Base-by-base conservation (phyloP, 2,329 filamentous ascomycete genomes). In the Tolypocladium ophioglossoides region DNA sequence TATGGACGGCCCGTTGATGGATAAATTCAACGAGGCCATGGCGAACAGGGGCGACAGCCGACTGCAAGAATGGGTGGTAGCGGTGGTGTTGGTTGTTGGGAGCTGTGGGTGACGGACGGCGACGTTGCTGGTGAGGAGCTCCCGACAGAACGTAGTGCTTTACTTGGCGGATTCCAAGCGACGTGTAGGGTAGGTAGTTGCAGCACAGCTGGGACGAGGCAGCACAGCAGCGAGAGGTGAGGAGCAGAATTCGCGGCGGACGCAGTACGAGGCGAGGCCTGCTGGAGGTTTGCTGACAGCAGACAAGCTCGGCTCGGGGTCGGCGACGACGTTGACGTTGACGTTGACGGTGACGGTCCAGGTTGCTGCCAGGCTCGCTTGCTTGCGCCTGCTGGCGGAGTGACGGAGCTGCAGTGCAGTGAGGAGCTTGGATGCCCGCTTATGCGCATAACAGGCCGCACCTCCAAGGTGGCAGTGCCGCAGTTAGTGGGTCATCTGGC, bases 11-110 rank as follows among this genome's bases (percentile, higher is more conserved):
- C 87, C 87, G 69, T 91, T 89, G 67, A 82, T 83, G 59, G 88
- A 91, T 53, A 89, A 78, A 65, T 91, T 91, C 62, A 91, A 77
- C 56, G 88, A 87, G 57, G 89, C 85, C 89, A 94, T 94, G 62
- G 61, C 71, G 63, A 20, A 38, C 7, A 32, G 46, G 24, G 18
- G 18, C 44, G 44, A 18, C 44, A 32, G 18, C 16, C 27, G 7
- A 27, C 44, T 11, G 16, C 5, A 18, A 20, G 44, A 7, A 34
- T 20, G 18, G n/a, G 14, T 14, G 27, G 27, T 34, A 8, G 44
- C n/a, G 40, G n/a, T 6, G 24, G 27, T 32, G 16, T n/a, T 47
- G 12, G 16, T n/a, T 30, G 27, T 11, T 18, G 24, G 27, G 44
- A n/a, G 16, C 24, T 30, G 24, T 16, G 24, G 12, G 24, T n/a